phyloP scores from a whole-genome alignment of 768 basidiomycete genomes.

The Phylloporus arenicola region DNA sequence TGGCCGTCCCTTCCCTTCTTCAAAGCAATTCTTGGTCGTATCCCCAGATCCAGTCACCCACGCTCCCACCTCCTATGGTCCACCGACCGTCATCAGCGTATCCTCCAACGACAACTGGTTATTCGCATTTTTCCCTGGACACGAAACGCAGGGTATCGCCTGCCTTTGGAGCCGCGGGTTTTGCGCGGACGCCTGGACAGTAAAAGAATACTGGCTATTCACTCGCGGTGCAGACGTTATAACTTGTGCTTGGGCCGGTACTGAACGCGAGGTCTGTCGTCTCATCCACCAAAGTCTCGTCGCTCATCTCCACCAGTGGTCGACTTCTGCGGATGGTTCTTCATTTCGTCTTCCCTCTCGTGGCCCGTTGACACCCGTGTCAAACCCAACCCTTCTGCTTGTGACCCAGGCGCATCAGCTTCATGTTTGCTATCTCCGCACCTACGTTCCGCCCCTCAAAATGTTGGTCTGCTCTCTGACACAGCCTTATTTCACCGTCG shows the following conservation, averaged over 20 bases:
- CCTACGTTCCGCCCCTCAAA: conserved; percentile 40
- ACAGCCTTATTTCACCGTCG: conserved; percentile 33
- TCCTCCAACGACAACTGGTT: conserved; percentile 58
- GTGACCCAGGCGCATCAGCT: conserved; percentile 61
- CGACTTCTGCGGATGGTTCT: conserved; percentile 37
- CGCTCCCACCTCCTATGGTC: conserved; percentile 46
- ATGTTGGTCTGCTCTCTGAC: conserved; percentile 46
- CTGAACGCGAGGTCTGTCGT: conserved; percentile 51
- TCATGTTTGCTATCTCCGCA: conserved; percentile 49
- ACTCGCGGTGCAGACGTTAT: conserved; percentile 53
- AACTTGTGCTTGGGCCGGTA: conserved; percentile 55
- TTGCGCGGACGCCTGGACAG: conserved; percentile 57
- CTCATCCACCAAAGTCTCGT: background rate
- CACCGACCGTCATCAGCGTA: conserved; percentile 58
- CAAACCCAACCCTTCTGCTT: conserved; percentile 52
- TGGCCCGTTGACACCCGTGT: conserved; percentile 52
- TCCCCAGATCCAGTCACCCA: conserved; percentile 48
- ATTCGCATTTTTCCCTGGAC: conserved; percentile 70
- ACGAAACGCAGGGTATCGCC: conserved; percentile 49
- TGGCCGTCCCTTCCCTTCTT: conserved; percentile 65
- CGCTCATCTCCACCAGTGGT: conserved; percentile 44
- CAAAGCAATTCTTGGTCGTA: conserved; percentile 55
- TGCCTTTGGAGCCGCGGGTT: conserved; percentile 61
- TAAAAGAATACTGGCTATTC: conserved; percentile 54
- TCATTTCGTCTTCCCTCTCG: conserved; percentile 51